Base-by-base conservation (phyloP, 192 early-diverging fungal genomes). In the Entophlyctis luteolus region DNA sequence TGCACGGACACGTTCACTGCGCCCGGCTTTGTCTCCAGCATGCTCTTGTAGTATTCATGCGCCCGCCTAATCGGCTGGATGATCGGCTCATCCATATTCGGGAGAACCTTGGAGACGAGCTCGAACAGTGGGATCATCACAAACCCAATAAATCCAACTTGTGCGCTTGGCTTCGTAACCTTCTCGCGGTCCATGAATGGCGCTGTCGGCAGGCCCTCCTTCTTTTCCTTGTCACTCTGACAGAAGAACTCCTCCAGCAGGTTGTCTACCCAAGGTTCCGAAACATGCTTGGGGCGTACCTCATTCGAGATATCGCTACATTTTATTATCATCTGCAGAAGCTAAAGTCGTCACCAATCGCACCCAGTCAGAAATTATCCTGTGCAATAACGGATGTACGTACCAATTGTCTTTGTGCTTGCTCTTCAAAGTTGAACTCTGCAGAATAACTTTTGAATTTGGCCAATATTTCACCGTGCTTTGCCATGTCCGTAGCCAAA, bases 271-370 rank as follows among this genome's bases (percentile, higher is more conserved):
- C 80, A 82, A 18, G 73, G 76, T 34, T 82, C 79, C 28, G 62
- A 66, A 12, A 82, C 73, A 32, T 82, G 70, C 46, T 75, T 79
- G 2, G 83, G 83, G 32, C 83, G 67, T 18, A 80, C 83, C 71
- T 85, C 83, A 68, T 85, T 85, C 37, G 71, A 74, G 38, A 85
- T 82, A 49, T 85, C 83, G 34, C 79, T 72, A 58, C 83, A 83
- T 54, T 85, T 85, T 20, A 78, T 71, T 29, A 85, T 71, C 60
- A 82, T 73, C 66, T 80, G 79, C 23, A 85, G 50, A 22, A 85
- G 71, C 76, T 82, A 75, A 23, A 25, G 16, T 8, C 38, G 54
- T 50, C 37, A 32, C 25, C 14, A 62, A 16, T 0, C 2, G 39
- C 39, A 57, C 25, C 22, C 22, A 46, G 39, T 46, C 23, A 18